phyloP scores from a whole-genome alignment of 164 flowering plant species.

The Malania oleifera region DNA sequence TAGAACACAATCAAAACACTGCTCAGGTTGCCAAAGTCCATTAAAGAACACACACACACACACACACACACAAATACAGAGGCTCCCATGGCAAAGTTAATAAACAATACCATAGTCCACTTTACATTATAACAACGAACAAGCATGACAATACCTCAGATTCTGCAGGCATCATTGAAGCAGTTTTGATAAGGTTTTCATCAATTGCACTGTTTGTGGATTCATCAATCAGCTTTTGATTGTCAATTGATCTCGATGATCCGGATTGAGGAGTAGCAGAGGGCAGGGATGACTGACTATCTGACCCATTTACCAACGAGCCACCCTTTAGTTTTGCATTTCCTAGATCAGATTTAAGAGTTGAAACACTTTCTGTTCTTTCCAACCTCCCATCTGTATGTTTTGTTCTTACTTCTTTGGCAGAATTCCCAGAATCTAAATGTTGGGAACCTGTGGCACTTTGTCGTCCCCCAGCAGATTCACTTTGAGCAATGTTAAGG shows the following conservation, averaged over 20 bases:
- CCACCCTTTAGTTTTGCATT: conserved; percentile 47
- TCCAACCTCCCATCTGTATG: conserved; percentile 58
- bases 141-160: conserved; percentile 50
- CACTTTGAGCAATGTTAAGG: conserved; percentile 38
- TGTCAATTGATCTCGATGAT: conserved; percentile 34
- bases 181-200: conserved; percentile 44
- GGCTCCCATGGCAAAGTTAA: background rate
- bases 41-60: too few relatives aligned
- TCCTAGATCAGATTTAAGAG: conserved; percentile 43
- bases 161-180: conserved; percentile 40
- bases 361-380: conserved; percentile 38
- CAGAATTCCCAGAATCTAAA: conserved; percentile 40
- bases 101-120: too few relatives aligned
- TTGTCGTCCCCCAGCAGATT: conserved; percentile 37
- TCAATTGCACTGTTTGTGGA: conserved; percentile 38
- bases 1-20: too few relatives aligned
- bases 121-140: background rate
- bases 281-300: conserved; percentile 28
- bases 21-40: too few relatives aligned
- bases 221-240: conserved; percentile 55
- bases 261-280: conserved; percentile 32
- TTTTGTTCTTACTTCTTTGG: conserved; percentile 50
- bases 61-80: too few relatives aligned
- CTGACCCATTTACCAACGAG: conserved; percentile 42
- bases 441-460: conserved; percentile 20